Conservation (phyloP, 2,329 filamentous ascomycete genomes). For the Pezicula neosporulosa region DNA sequence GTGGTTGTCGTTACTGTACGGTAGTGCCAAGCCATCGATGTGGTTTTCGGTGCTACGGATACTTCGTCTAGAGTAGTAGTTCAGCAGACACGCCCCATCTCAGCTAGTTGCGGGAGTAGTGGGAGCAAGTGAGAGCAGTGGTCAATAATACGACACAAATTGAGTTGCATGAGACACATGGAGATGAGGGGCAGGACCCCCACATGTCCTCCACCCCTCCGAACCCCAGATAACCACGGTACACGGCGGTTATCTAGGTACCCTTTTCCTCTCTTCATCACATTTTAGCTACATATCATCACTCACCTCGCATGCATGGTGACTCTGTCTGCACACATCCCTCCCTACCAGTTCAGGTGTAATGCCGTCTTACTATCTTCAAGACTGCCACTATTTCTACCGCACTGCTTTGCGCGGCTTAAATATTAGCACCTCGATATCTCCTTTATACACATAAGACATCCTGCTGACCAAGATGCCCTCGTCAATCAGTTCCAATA, state of each 20-base stretch:
- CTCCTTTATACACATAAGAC: slow-evolving; percentile 64
- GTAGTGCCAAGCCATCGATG: slow-evolving; percentile 2
- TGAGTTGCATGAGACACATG: slow-evolving; percentile 21
- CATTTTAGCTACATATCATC: neutral
- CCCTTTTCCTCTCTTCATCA: neutral
- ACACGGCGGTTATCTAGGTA: slow-evolving; percentile 3
- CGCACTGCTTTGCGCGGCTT: slow-evolving; percentile 84
- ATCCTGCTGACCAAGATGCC: slow-evolving; percentile 52
- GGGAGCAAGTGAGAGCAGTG: too few species aligned
- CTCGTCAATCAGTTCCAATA: slow-evolving; percentile 52
- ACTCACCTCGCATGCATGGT: neutral
- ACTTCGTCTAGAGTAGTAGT: slow-evolving; percentile 2
- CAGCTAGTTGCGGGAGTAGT: slow-evolving; percentile 17
- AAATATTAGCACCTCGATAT: slow-evolving; percentile 76
- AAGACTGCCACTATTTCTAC: slow-evolving; percentile 93
- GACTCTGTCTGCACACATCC: neutral
- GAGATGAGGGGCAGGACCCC: slow-evolving; percentile 21
- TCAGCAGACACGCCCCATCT: slow-evolving; percentile 11
- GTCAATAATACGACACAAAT: slow-evolving; percentile 8
- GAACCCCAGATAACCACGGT: slow-evolving; percentile 21
- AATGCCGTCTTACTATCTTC: slow-evolving; percentile 78
- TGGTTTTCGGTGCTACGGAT: slow-evolving; percentile 18
- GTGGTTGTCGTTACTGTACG: neutral
- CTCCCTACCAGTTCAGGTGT: slow-evolving; percentile 9
- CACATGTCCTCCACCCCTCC: slow-evolving; percentile 7